phyloP scores from a whole-genome alignment of 1,139 yeast genomes.

The Suhomyces bokatorum region DNA sequence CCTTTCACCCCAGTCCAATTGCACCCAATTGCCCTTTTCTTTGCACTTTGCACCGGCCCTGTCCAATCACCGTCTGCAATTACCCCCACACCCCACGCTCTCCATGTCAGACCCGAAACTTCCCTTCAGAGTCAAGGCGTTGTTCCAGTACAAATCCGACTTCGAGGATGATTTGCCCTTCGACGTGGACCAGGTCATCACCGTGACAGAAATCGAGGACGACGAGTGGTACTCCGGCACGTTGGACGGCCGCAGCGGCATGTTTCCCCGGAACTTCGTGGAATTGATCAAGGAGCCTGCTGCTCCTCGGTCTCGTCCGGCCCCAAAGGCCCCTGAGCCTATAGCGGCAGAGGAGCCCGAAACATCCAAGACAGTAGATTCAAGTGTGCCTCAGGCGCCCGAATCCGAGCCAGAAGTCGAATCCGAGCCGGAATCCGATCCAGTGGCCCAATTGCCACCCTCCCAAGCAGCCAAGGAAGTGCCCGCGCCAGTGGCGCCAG shows the following conservation, averaged over 20 bases:
- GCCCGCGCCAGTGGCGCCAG: background rate
- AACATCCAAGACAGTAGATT: background rate
- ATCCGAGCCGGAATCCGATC: background rate
- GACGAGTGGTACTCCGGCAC: constrained; percentile 89
- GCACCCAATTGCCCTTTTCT: background rate
- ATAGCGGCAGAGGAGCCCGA: background rate
- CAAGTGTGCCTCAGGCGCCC: background rate
- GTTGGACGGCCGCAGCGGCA: constrained; percentile 61
- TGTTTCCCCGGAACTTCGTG: constrained; percentile 89
- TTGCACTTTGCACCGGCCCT: too few species aligned
- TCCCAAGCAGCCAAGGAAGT: background rate
- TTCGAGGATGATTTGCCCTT: constrained; percentile 84
- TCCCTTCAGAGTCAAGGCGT: constrained; percentile 73
- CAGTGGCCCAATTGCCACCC: too few species aligned
- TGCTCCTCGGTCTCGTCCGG: constrained; percentile 13
- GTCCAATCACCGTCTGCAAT: too few species aligned
- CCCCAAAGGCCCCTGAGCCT: constrained; percentile 5
- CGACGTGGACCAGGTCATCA: constrained; percentile 62
- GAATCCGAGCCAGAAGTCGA: background rate
- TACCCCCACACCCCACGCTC: too few species aligned
- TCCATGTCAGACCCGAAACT: constrained; percentile 18
- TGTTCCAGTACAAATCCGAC: constrained; percentile 73
- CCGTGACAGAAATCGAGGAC: constrained; percentile 77
- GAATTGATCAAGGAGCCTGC: constrained; percentile 28
- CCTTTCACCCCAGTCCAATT: background rate